Conservation (phyloP, 257 asterid genomes). For the Verbascum thapsus region DNA sequence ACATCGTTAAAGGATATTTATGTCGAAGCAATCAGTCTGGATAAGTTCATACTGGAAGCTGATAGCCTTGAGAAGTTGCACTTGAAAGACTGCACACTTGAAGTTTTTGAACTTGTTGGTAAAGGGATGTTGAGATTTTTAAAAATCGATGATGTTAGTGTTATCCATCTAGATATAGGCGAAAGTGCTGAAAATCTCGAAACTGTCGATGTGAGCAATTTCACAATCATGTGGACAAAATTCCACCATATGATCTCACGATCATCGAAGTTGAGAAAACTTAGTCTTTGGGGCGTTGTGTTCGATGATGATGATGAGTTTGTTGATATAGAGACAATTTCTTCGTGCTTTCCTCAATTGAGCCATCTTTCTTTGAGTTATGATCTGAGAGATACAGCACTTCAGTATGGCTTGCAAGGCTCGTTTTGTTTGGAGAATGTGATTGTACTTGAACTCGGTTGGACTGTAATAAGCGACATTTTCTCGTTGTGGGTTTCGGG, state of each 20-base stretch:
- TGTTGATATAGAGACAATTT: conserved; percentile 81
- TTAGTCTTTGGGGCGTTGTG: conserved; percentile 90
- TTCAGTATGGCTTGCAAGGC: conserved; percentile 75
- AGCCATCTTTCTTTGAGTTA: conserved; percentile 71
- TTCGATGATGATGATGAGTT: conserved; percentile 93
- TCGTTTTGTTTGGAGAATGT: conserved; percentile 72
- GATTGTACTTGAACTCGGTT: conserved; percentile 79
- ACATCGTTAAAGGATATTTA: conserved; percentile 70
- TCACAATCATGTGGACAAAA: conserved; percentile 90
- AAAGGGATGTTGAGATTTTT: conserved; percentile 68
- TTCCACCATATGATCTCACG: conserved; percentile 87
- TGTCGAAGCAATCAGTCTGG: conserved; percentile 86
- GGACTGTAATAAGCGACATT: conserved; percentile 76
- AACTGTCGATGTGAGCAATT: conserved; percentile 85
- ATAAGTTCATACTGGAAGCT: conserved; percentile 78
- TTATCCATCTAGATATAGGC: conserved; percentile 88
- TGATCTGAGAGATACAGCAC: conserved; percentile 72
- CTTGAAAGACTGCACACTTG: conserved; percentile 85
- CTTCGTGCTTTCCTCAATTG: conserved; percentile 76
- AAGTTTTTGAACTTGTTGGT: conserved; percentile 79
- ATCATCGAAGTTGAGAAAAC: conserved; percentile 66
- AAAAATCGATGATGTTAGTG: conserved; percentile 88
- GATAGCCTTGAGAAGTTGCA: conserved; percentile 84
- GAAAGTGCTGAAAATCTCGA: conserved; percentile 83
- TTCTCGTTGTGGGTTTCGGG: conserved; percentile 80